These are phyloP conservation scores for Pulveroboletus sp. DNA, from an alignment of 768 basidiomycete species.

Conservation along the genomic window DNA sequence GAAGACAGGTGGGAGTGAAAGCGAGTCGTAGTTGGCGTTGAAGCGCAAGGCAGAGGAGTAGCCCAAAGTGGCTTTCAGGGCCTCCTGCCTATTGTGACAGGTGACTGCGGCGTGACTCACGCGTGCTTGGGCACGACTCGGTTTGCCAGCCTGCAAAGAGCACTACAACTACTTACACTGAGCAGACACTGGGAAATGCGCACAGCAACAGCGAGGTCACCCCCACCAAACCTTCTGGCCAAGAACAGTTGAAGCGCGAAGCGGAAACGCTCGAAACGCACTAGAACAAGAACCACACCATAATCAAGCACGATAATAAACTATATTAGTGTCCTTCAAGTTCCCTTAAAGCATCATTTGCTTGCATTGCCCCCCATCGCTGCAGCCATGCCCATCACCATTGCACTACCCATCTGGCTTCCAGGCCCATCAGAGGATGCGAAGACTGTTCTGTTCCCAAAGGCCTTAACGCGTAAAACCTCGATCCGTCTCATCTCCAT, in stretches of 20 bases:
- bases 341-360: constrained; percentile 4
- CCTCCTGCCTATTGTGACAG: constrained; percentile 31
- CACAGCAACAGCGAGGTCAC: too few relatives aligned
- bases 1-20: constrained; percentile 6
- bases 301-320: too few relatives aligned
- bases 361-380: constrained; percentile 44
- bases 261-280: too few relatives aligned
- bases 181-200: not conserved
- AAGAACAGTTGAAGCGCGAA: too few relatives aligned
- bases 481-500: constrained; percentile 71
- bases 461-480: constrained; percentile 56
- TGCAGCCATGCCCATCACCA: constrained; percentile 69
- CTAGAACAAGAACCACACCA: too few relatives aligned
- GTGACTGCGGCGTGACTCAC: constrained; percentile 29
- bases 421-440: constrained; percentile 61
- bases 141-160: constrained; percentile 2
- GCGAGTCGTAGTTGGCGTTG: constrained; percentile 25
- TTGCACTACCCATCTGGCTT: constrained; percentile 52
- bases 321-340: too few relatives aligned
- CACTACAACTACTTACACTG: not conserved
- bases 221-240: too few relatives aligned
- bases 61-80: constrained; percentile 26
- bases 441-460: constrained; percentile 65
- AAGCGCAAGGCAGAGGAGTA: constrained; percentile 18
- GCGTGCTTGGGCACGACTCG: constrained; percentile 11